Conservation (phyloP, 805 yeast species). For the Zygosaccharomyces bisporus region DNA sequence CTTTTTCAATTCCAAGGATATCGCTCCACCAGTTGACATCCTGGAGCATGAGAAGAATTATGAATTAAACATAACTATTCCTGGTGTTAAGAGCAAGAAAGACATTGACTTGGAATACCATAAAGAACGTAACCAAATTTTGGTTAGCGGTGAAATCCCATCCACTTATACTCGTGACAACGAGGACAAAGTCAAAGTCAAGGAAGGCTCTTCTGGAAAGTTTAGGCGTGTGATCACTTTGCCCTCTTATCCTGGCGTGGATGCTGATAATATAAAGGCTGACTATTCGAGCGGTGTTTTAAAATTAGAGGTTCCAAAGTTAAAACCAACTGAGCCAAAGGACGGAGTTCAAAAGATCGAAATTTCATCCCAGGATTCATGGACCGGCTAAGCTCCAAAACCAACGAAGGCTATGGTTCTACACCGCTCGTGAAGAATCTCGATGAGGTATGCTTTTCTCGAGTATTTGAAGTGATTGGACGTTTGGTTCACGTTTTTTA, state of each 20-base stretch:
- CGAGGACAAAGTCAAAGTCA: conserved; percentile 28
- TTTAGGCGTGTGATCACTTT: conserved; percentile 44
- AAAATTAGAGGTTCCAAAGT: conserved; percentile 42
- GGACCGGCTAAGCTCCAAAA: conserved; percentile 11
- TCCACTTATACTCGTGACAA: conserved; percentile 20
- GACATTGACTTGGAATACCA: conserved; percentile 45
- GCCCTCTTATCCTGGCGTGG: conserved; percentile 39
- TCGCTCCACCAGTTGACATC: conserved; percentile 46
- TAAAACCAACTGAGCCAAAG: conserved; percentile 22
- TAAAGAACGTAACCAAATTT: conserved; percentile 42
- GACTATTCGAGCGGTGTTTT: conserved; percentile 45
- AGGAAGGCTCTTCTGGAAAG: conserved; percentile 39
- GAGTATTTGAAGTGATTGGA: not conserved
- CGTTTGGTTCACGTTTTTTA: too few relatives aligned
- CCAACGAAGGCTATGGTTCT: not conserved
- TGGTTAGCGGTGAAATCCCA: conserved; percentile 44
- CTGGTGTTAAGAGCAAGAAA: conserved; percentile 46
- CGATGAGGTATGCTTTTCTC: not conserved
- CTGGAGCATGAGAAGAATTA: conserved; percentile 43
- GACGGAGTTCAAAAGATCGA: conserved; percentile 31
- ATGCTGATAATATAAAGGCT: conserved; percentile 45
- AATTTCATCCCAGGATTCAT: conserved; percentile 30
- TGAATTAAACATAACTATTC: conserved; percentile 43
- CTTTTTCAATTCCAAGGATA: conserved; percentile 21
- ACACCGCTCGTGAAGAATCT: too few relatives aligned